Evolutionary conservation across 306 rosid genomes (phyloP), one percentile per base, ranked within the genome.

Genomic region (Glycine latifolia): DNA sequence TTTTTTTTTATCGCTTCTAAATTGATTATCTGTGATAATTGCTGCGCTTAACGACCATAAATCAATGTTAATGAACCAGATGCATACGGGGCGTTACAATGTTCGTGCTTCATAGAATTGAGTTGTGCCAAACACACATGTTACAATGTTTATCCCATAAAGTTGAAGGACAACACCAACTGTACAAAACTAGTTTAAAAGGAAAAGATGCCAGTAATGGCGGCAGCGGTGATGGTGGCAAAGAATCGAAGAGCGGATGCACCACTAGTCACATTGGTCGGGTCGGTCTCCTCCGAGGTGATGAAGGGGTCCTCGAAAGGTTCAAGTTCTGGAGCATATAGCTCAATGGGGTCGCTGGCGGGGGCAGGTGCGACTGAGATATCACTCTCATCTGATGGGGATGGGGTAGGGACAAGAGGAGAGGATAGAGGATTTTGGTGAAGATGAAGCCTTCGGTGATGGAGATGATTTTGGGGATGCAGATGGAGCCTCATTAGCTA

Each of bases 291-390:
- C 0, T n/a, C 74, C 0, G 72, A 73, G 5, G 61, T 1, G 0
- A 61, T 1, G 0, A 84, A 56, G 4, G 67, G 67, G 10, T 48
- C 81, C 13, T 10, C 66, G 0, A 11, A 10, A 0, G 85, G 82
- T 7, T 47, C 84, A 0, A 82, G 53, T 7, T 43, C 86, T 0
- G 91, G 86, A 10, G 85, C 83, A 3, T 49, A 61, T 0, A 83
- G 73, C 31, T 77, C 82, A 43, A 81, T 1, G 2, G 87, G 7
- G 7, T 83, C 86, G 77, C 87, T 83, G 0, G 58, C 85, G 0
- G 84, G 94, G 52, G 94, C 84, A 0, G 97, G 94, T 26, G 98
- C 90, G 20, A 95, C 60, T 8, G 94, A 85, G 74, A 66, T 31
- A 0, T 35, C 71, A 4, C 0, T 80, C 0, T 68, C 85, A 10